Evolutionary conservation across 164 flowering plant species (phyloP), one percentile per base, ranked within the genome.

Genomic region (Buxus sempervirens): DNA sequence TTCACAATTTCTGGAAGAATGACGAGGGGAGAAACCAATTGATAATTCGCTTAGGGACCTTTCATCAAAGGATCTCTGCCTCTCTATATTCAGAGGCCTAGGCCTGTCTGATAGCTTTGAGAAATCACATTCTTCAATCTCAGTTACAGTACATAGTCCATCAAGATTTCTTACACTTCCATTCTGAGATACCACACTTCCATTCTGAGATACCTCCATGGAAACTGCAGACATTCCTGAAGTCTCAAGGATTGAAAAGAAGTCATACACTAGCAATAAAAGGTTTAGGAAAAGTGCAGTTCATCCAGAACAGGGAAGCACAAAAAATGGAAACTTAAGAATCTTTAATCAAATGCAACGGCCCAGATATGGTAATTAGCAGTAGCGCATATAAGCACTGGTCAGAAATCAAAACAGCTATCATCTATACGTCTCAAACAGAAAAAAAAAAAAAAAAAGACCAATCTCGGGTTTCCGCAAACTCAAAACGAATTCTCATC

Each of bases 41-140:
- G 89, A 71, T 26, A 87, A 62, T 49, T 89, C 92, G 58, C 59
- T 79, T 18, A 84, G 60, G 1, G 87, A 80, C 74, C 86, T 77
- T 60, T 85, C 89, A 70, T 85, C 90, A 28, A 51, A 83, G 18
- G 95, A 89, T 67, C 85, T 79, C 69, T 84, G 80, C 54, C 90
- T 77, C 24, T 89, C 92, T 23, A 84, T 81, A 63, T 79, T 84
- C 73, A 84, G 48, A 68, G 77, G 59, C 67, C 88, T 81, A 23
- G 90, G 86, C 71, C 58, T 82, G 14, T 82, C 88, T 20, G 55
- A 57, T 13, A 82, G 38, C 74, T 66, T 89, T 1, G 84, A 82
- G 68, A 89, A 82, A 69, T 87, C 89, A 74, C 58, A 75, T 60
- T 81, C 87, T n/a, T 83, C 86, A 22, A 64, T 55, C 32, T 82